Conservation (phyloP, 2,329 filamentous ascomycete genomes). For the Xylariaceae sp. region DNA sequence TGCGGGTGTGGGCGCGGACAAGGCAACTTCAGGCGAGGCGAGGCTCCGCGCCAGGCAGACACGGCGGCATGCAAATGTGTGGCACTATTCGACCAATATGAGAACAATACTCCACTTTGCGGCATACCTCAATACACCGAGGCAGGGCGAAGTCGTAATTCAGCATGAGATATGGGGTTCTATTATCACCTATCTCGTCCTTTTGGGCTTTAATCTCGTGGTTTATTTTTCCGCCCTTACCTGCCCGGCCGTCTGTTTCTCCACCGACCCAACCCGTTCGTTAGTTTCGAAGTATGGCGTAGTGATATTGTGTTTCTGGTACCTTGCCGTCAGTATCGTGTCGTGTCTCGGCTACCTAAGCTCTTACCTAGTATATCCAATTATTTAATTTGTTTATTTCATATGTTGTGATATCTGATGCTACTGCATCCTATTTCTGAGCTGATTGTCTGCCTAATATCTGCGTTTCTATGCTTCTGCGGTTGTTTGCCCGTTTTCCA, state of each 20-base stretch:
- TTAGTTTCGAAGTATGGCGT: no score
- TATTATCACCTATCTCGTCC: not conserved
- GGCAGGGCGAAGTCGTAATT: not conserved
- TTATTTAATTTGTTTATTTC: no score
- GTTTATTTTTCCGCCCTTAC: not conserved
- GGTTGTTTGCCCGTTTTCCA: no score
- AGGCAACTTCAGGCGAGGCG: slow-evolving; percentile 21
- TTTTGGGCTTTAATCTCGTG: not conserved
- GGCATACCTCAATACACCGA: not conserved
- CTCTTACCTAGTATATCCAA: no score
- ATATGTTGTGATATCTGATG: no score
- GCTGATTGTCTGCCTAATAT: no score
- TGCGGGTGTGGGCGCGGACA: slow-evolving; percentile 7
- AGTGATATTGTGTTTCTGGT: no score
- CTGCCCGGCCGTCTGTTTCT: not conserved
- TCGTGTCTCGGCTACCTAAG: no score
- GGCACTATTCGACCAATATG: not conserved
- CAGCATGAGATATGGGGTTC: slow-evolving; percentile 1
- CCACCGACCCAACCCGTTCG: no score
- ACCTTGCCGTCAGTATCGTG: no score
- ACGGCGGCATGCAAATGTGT: not conserved
- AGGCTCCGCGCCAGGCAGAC: slow-evolving; percentile 25
- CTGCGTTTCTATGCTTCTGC: no score
- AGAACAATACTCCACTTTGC: slow-evolving; percentile 5
- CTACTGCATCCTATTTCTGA: no score